Base-by-base conservation (phyloP, 2,329 filamentous ascomycete species). In the Tolypocladium nubicola region DNA sequence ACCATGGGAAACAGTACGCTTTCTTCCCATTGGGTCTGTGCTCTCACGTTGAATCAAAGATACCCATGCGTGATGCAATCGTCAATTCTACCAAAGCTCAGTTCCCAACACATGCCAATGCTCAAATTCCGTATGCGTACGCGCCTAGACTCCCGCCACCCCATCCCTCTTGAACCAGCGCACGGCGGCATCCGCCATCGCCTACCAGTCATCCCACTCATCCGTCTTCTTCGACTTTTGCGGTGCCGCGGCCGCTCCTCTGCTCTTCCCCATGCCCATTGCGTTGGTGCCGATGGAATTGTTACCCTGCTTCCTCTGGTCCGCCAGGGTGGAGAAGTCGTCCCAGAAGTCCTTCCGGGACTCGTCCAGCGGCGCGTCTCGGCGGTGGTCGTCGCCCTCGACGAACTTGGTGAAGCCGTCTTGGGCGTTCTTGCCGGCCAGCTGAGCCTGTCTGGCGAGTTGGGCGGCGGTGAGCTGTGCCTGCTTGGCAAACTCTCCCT, bases 311-410 rank as follows among this genome's bases (percentile, higher is more conserved):
- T 75, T 72, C 58, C 74, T 72, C 65, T 82, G 77, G 73, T 87
- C 81, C 0, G 84, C 87, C 33, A 87, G 71, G 35, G 81, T 83
- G 0, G 90, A 87, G 72, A 97, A 96, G 64, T 88, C 87, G 69
- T 96, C 92, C 92, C 92, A 97, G 73, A 96, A 96, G 63, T 89
- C 87, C 69, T 87, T 87, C 72, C 86, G 88, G 81, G 71, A 87
- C 79, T 77, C 79, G 66, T 85, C 79, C 55, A 84, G 66, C 57
- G 71, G 75, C 56, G 67, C 73, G 57, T 72, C 68, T 57, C 73
- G 67, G 59, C 63, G 60, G 56, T 66, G 65, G 26, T 78, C 75
- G 19, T 81, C 80, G 3, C 88, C 90, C 69, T 97, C 94, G 55
- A 97, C 91, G 66, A 97, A 97, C 55, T 87, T 85, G 68, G 80